These are phyloP conservation scores for Colletotrichum spaethianum DNA, from an alignment of 2,329 filamentous ascomycete species.

Conservation along the genomic window DNA sequence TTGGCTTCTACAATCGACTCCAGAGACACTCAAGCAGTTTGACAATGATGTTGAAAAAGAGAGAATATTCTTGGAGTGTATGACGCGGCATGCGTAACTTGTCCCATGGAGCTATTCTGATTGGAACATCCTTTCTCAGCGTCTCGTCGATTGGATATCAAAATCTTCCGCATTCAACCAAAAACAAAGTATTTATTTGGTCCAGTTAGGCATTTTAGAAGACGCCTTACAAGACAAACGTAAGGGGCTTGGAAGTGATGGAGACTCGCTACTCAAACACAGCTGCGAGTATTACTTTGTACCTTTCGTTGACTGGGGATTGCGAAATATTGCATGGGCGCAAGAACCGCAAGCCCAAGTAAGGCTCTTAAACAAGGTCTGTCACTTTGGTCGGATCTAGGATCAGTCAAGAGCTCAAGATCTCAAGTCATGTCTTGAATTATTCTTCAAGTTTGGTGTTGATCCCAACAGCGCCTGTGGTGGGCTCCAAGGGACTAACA, in stretches of 20 bases:
- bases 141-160: not conserved
- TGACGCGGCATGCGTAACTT: not conserved
- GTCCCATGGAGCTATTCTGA: not conserved
- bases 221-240: not conserved
- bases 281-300: not conserved
- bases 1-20: not conserved
- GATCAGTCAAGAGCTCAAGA: not conserved
- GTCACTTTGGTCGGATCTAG: not conserved
- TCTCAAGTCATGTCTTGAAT: not conserved
- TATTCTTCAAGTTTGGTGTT: not conserved
- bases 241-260: too few relatives aligned
- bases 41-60: not conserved
- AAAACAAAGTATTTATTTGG: not conserved
- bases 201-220: not conserved
- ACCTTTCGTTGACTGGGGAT: not conserved
- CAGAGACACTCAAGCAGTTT: not conserved
- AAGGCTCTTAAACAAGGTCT: not conserved
- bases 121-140: accelerated
- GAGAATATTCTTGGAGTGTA: not conserved
- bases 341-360: not conserved
- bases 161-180: not conserved
- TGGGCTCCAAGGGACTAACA: not conserved
- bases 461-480: not conserved
- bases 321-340: not conserved
- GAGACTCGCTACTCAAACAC: not conserved